These are phyloP conservation scores for Hypoxylon perforatum DNA, from an alignment of 495 filamentous ascomycete genomes.

Conservation along the genomic window DNA sequence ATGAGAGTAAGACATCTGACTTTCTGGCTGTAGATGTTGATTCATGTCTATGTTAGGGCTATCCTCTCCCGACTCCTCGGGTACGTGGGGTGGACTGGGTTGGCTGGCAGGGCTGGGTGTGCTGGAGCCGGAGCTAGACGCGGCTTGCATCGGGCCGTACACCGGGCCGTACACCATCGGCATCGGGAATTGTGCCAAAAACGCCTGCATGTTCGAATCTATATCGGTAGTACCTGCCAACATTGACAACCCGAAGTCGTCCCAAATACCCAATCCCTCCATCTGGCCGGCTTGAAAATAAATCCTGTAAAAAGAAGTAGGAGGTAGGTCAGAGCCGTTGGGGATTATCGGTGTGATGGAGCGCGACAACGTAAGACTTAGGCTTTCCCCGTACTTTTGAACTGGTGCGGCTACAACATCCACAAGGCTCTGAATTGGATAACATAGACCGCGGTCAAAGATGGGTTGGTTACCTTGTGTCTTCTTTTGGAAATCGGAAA, in stretches of 20 bases:
- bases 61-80: not conserved
- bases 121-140: not conserved
- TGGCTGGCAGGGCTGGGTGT: too few relatives aligned
- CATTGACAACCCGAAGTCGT: not conserved
- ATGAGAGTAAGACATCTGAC: slow-evolving; percentile 1
- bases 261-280: not conserved
- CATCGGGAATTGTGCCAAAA: not conserved
- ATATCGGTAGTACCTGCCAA: not conserved
- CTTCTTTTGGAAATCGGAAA: too few relatives aligned
- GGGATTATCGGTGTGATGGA: not conserved
- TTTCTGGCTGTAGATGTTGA: not conserved
- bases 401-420: not conserved
- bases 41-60: not conserved
- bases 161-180: not conserved
- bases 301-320: not conserved
- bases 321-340: not conserved
- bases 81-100: slow-evolving; percentile 3
- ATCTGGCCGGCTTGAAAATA: not conserved
- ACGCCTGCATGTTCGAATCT: not conserved
- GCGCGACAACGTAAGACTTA: not conserved
- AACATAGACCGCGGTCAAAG: not conserved
- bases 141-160: not conserved
- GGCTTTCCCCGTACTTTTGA: slow-evolving; percentile 3
- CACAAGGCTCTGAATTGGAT: not conserved
- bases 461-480: not conserved